Conservation (phyloP, 192 early-diverging fungal genomes). For the Backusella circina region DNA sequence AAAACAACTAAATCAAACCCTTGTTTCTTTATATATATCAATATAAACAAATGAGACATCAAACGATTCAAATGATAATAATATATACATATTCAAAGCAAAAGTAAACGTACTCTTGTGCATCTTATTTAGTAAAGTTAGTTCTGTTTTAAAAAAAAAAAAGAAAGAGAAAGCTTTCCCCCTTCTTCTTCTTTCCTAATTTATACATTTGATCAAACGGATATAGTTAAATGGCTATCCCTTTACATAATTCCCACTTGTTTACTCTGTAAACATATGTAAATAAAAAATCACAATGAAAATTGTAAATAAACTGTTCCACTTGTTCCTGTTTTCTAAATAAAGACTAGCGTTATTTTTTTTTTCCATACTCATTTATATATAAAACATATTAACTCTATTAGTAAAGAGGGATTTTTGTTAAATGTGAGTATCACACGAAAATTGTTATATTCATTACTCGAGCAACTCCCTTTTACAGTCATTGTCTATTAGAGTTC, state of each 20-base stretch:
- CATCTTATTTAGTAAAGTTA: neutral
- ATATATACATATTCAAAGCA: neutral
- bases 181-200: neutral
- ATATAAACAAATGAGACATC: neutral
- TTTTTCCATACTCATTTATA: neutral
- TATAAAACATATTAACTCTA: neutral
- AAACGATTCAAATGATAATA: neutral
- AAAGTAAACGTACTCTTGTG: neutral
- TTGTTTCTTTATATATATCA: neutral
- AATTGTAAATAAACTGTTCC: neutral
- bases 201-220: neutral
- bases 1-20: neutral
- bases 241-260: neutral
- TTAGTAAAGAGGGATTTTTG: neutral
- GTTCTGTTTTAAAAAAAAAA: neutral
- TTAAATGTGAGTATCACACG: neutral
- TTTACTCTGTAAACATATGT: neutral
- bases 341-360: neutral
- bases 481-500: neutral
- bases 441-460: neutral
- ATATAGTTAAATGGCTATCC: neutral
- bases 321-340: slow-evolving; percentile 1
- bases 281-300: neutral
- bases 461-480: neutral
- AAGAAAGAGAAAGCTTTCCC: neutral